Evolutionary conservation across 257 asterid species (phyloP).

Genomic region (Solanum peruvianum): DNA sequence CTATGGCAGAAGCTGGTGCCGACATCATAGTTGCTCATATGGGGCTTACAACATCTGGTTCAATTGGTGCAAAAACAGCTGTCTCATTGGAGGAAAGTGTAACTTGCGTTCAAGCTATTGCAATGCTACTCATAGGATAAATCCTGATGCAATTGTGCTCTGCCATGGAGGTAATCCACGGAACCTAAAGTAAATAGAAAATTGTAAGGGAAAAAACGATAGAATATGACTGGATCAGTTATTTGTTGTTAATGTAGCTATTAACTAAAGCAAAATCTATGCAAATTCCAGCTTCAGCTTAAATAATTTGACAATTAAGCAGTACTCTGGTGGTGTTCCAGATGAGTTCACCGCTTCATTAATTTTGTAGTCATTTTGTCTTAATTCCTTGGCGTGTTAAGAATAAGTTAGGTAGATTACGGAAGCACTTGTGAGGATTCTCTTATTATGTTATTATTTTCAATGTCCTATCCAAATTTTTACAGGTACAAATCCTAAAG

Average conservation of each 20-base stretch:
- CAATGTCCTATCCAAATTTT: not conserved
- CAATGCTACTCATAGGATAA: slow-evolving; percentile 72
- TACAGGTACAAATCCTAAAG: not conserved
- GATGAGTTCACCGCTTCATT: too few species aligned
- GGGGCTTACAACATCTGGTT: slow-evolving; percentile 97
- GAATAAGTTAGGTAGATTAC: not conserved
- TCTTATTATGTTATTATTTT: not conserved
- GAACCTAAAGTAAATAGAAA: not conserved
- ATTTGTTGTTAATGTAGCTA: not conserved
- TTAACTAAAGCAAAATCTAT: too few species aligned
- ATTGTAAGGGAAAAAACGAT: not conserved
- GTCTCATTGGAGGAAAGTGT: slow-evolving; percentile 77
- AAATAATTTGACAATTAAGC: too few species aligned
- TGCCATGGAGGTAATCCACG: slow-evolving; percentile 83
- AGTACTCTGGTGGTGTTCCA: too few species aligned
- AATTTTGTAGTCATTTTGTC: not conserved
- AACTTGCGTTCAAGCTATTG: slow-evolving; percentile 78
- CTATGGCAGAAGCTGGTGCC: slow-evolving; percentile 95
- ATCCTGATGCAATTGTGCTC: slow-evolving; percentile 58
- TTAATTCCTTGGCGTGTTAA: not conserved
- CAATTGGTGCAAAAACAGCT: slow-evolving; percentile 89
- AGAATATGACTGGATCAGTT: not conserved
- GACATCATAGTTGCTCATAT: slow-evolving; percentile 94
- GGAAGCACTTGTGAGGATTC: not conserved
- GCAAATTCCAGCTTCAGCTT: too few species aligned